Evolutionary conservation across 345 rosid genomes (phyloP).

Genomic region (Eucalyptus urophylla): DNA sequence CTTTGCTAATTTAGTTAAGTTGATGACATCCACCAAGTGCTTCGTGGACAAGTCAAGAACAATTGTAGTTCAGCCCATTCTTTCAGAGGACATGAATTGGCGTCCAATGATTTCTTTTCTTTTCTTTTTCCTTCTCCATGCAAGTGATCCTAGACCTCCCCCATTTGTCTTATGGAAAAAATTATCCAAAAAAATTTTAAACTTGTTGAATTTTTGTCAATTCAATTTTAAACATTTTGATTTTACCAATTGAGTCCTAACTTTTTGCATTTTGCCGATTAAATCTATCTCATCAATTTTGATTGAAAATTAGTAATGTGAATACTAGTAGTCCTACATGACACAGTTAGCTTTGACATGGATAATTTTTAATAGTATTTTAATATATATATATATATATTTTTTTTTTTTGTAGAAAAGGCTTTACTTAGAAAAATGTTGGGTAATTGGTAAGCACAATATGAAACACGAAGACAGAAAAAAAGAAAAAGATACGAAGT

Average conservation of each 20-base stretch:
- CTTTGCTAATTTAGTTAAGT: background rate
- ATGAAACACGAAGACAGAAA: no score
- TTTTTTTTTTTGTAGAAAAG: background rate
- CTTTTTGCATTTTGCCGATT: no score
- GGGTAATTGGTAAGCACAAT: background rate
- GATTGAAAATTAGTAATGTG: fast-evolving
- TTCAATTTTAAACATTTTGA: no score
- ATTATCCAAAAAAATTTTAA: no score
- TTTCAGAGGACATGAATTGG: background rate
- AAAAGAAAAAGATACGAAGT: background rate
- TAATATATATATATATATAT: no score
- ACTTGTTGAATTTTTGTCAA: fast-evolving
- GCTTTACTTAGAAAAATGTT: background rate
- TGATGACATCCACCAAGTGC: background rate
- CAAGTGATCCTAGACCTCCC: background rate
- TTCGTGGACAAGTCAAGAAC: background rate
- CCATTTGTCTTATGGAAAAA: fast-evolving
- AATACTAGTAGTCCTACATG: fast-evolving
- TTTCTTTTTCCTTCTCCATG: background rate
- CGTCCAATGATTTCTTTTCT: background rate
- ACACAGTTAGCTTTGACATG: fast-evolving
- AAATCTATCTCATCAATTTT: fast-evolving
- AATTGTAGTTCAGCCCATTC: background rate
- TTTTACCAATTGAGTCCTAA: background rate
- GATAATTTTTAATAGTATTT: no score